Evolutionary conservation across 768 basidiomycete species (phyloP), one percentile per base, ranked within the genome.

Genomic region (Boletus tomentosulus): DNA sequence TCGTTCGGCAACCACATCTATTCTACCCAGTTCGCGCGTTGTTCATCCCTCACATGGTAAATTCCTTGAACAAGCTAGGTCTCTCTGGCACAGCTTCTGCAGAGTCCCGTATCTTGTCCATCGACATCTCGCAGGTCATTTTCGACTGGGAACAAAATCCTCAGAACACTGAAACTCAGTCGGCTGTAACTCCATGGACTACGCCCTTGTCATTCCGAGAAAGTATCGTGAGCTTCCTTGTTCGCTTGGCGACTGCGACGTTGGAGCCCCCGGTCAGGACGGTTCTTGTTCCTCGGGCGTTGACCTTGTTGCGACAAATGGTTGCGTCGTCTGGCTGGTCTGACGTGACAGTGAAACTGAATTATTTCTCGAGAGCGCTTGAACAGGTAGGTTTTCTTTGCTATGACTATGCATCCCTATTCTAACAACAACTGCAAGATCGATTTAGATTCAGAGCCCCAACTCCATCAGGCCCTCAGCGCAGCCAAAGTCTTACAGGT

Each of bases 11-110:
- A 56, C 84, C 90, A 0, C 81, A 92, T 49, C 77, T 97, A 9
- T 99, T 98, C 73, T 98, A 88, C 74, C 86, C 91, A 39, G 91
- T 93, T 53, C 87, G 97, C 39, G 87, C 91, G 3, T 76, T 97
- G 9, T 98, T 98, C 71, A 83, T 98, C 13, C 89, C 93, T 0
- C 89, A 94, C 64, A 94, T 99, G 74, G 89, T 95, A 38, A 89
- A 89, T 63, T 91, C 90, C 10, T 76, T 99, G 57, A 80, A 80
- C 50, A 95, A 94, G 68, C 78, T 98, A 6, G 94, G 93, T n/a
- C 80, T 95, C 65, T 80, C 84, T 16, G 71, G 80, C 3, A 76
- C 79, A 4, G 81, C 91, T 11, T 87, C 83, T 9, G 65, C 78
- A 24, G 97, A 98, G 62, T 86, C 90, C 7, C 84, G 93, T n/a